Evolutionary conservation across 768 basidiomycete genomes (phyloP).

Genomic region (Glaciozyma antarctica): DNA sequence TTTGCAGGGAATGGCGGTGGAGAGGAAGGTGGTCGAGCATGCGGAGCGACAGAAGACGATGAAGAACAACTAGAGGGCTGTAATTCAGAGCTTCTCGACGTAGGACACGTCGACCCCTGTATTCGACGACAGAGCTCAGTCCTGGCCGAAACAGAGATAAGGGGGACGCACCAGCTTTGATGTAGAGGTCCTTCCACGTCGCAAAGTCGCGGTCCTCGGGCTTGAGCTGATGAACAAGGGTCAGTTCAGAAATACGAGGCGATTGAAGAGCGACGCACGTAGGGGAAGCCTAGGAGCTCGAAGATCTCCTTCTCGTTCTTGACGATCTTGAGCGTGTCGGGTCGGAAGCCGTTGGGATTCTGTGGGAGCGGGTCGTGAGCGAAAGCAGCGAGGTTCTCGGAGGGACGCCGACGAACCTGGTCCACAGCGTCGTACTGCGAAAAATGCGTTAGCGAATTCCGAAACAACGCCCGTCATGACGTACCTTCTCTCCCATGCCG

Average conservation of each 20-base stretch:
- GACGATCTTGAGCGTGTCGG: slow-evolving; percentile 22
- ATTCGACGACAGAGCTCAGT: not conserved
- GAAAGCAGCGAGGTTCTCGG: too few relatives aligned
- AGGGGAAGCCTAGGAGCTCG: slow-evolving; percentile 22
- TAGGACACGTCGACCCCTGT: not conserved
- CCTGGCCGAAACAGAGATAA: not conserved
- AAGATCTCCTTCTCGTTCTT: slow-evolving; percentile 31
- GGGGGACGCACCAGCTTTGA: not conserved
- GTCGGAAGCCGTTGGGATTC: slow-evolving; percentile 25
- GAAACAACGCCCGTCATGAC: too few relatives aligned
- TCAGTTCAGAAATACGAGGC: not conserved
- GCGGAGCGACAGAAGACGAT: slow-evolving; percentile 95
- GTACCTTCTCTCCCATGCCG: too few relatives aligned
- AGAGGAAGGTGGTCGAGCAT: slow-evolving; percentile 84
- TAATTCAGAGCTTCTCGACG: not conserved
- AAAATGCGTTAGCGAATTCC: too few relatives aligned
- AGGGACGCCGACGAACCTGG: too few relatives aligned
- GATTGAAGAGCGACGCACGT: slow-evolving; percentile 2
- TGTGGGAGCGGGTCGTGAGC: not conserved
- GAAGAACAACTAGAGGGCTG: slow-evolving; percentile 38
- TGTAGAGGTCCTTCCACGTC: slow-evolving; percentile 9
- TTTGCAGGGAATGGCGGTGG: slow-evolving; percentile 76
- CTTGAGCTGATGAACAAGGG: slow-evolving; percentile 2
- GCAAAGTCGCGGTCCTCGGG: slow-evolving; percentile 16
- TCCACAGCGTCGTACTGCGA: too few relatives aligned